These are phyloP conservation scores for Diaporthe citriasiana DNA, from an alignment of 2,329 filamentous ascomycete genomes.

Conservation along the genomic window DNA sequence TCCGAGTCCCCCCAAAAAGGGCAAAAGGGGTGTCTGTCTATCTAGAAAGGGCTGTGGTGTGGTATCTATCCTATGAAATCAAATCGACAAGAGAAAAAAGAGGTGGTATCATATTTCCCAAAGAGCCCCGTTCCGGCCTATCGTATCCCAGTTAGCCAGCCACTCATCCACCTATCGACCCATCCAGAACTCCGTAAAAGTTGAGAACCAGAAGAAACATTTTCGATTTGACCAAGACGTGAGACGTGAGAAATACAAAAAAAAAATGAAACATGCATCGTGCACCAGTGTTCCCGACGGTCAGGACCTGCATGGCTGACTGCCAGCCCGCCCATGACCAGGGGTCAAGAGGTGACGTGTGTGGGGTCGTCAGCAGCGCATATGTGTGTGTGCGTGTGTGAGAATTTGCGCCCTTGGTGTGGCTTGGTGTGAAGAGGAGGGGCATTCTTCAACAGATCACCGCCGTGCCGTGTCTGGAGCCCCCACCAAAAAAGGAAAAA, in stretches of 20 bases:
- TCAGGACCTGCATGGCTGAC: conserved; percentile 25
- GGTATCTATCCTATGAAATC: conserved; percentile 27
- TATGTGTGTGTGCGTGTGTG: not conserved
- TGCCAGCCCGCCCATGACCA: not conserved
- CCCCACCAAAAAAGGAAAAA: too few relatives aligned
- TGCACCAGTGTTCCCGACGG: conserved; percentile 8
- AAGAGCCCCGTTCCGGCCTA: not conserved
- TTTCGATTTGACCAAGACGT: not conserved
- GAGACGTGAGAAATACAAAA: not conserved
- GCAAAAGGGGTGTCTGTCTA: conserved; percentile 17
- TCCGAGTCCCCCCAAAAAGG: not conserved
- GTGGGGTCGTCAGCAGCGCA: conserved; percentile 2
- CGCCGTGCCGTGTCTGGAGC: too few relatives aligned
- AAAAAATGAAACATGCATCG: not conserved
- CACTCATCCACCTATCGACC: not conserved
- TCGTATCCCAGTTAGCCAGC: not conserved
- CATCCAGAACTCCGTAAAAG: conserved; percentile 19
- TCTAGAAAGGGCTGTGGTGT: conserved; percentile 6
- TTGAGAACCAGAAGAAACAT: not conserved
- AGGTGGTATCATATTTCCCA: conserved; percentile 25
- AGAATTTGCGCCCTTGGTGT: not conserved
- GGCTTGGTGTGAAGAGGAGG: conserved; percentile 26
- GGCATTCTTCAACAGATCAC: conserved; percentile 2
- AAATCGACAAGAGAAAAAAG: not conserved
- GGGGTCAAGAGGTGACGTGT: not conserved